phyloP scores from a whole-genome alignment of 179 eudicot species.

The Silene vulgaris region DNA sequence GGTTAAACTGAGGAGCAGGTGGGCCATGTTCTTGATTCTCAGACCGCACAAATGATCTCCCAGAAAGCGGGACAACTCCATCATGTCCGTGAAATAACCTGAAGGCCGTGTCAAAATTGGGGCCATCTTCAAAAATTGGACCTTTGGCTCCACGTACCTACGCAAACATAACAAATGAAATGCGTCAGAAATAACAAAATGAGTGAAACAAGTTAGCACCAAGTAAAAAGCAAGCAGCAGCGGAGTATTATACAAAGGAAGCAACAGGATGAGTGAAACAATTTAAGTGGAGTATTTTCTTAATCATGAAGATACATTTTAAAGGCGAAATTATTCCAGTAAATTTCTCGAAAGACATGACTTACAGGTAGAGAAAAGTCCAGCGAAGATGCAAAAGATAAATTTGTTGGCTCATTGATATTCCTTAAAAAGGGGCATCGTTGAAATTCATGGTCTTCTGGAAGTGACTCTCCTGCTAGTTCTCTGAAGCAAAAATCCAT shows the following conservation, averaged over 20 bases:
- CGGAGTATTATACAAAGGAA: not conserved
- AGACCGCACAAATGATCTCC: constrained; percentile 43
- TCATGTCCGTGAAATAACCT: constrained; percentile 83
- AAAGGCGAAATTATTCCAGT: not conserved
- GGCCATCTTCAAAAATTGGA: constrained; percentile 97
- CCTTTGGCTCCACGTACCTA: constrained; percentile 72
- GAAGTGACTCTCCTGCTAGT: constrained; percentile 39
- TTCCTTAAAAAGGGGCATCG: constrained; percentile 87
- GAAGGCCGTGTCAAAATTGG: constrained; percentile 78
- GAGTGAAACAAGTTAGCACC: constrained; percentile 5
- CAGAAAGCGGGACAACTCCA: constrained; percentile 88
- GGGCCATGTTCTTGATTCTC: constrained; percentile 43
- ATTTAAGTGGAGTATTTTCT: not conserved
- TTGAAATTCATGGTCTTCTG: constrained; percentile 43
- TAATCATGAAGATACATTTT: not conserved
- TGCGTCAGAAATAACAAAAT: not conserved
- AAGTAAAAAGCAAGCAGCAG: not conserved
- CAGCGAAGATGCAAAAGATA: constrained; percentile 53
- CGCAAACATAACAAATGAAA: constrained; percentile 18
- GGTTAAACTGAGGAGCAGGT: constrained; percentile 55
- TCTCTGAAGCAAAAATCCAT: constrained; percentile 61
- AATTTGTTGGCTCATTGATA: constrained; percentile 77
- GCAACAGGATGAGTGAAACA: not conserved
- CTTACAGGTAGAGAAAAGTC: constrained; percentile 32
- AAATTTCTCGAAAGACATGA: not conserved